Base-by-base conservation (phyloP, 805 yeast genomes). In the Zygosaccharomyces siamensis region DNA sequence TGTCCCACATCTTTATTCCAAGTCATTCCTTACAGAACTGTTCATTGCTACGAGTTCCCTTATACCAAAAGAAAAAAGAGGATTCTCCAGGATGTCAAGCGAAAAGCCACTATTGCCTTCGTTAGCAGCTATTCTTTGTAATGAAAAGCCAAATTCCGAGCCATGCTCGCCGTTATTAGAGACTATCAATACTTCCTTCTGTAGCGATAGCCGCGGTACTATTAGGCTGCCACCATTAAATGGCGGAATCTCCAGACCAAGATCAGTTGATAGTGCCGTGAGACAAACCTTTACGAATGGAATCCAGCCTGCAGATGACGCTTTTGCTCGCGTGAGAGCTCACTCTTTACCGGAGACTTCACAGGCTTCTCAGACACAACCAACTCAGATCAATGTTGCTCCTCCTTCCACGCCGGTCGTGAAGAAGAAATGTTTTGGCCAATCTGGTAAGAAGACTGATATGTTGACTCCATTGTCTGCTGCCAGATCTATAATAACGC, bases 401-500 rank as follows among this genome's bases (percentile, higher is more conserved):
- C 39, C 39, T 18, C 55, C 52, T n/a, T 45, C 59, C 14, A 56
- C 60, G 35, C 60, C 62, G 51, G 44, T 50, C 48, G 50, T 47
- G 28, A 55, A 37, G 51, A 51, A 26, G 45, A 50, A 50, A 31
- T n/a, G 38, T 10, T 5, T n/a, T 11, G 39, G 31, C 11, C 53
- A 32, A 18, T 41, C 51, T 8, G 18, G 39, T 18, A 59, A 45
- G 37, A 58, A 52, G 39, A 49, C 54, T 5, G 63, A 64, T 46
- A 49, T 62, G 43, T 48, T 60, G 11, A 62, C 70, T 5, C 64
- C 69, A 3, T 48, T 64, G n/a, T 65, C 68, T 3, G 64, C 69
- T 18, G 64, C 59, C 4, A 67, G 62, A 31, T 64, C 67, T 4
- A 58, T 59, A 2, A 58, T 63, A 11, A 61, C 68, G 18, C 69